phyloP scores from a whole-genome alignment of 1,139 yeast genomes.

The Insectozyma bohioensis region DNA sequence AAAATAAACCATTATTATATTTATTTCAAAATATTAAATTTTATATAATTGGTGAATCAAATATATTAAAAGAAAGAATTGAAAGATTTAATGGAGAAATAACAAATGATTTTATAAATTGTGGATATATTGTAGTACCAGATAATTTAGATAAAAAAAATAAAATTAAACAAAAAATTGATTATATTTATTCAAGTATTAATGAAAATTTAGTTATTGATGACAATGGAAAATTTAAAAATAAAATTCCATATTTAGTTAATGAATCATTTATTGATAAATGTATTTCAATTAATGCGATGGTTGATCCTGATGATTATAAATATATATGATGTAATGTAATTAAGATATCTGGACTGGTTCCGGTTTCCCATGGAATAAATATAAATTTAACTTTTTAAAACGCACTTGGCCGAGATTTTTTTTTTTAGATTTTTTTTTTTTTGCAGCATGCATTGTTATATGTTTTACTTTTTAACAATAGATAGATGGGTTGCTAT shows the following conservation, averaged over 20 bases:
- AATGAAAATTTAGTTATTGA: slow-evolving; percentile 21
- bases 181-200: slow-evolving; percentile 21
- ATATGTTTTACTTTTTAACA: background rate
- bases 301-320: slow-evolving; percentile 50
- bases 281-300: slow-evolving; percentile 35
- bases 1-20: slow-evolving; percentile 18
- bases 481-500: too few relatives aligned
- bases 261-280: slow-evolving; percentile 39
- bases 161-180: slow-evolving; percentile 7
- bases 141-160: slow-evolving; percentile 9
- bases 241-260: slow-evolving; percentile 50
- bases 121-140: slow-evolving; percentile 27
- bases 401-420: too few relatives aligned
- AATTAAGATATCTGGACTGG: too few relatives aligned
- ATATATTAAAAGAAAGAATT: slow-evolving; percentile 22
- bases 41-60: slow-evolving; percentile 19
- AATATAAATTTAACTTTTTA: background rate
- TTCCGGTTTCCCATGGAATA: background rate
- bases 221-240: slow-evolving; percentile 14
- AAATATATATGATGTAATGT: slow-evolving; percentile 11
- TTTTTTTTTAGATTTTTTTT: too few relatives aligned
- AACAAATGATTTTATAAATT: slow-evolving; percentile 13
- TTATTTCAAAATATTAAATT: slow-evolving; percentile 25
- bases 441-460: slow-evolving; percentile 3
- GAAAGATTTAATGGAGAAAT: slow-evolving; percentile 34